Evolutionary conservation across 2,329 filamentous ascomycete species (phyloP), one percentile per base, ranked within the genome.

Genomic region (Reticulascus tulasneorum): DNA sequence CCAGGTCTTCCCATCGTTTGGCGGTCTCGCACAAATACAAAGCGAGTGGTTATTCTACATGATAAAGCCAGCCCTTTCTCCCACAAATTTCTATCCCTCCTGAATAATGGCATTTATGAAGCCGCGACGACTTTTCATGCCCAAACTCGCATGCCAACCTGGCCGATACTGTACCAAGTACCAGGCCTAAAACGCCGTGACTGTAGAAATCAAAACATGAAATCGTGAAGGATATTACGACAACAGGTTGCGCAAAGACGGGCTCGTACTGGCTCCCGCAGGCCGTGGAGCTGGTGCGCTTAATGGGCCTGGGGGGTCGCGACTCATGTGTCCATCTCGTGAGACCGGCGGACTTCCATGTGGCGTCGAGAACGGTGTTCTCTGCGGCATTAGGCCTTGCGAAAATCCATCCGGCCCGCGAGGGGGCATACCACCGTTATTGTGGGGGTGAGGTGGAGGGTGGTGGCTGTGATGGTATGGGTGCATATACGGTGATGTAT

Each of bases 191-290:
- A n/a, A n/a, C n/a, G n/a, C n/a, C n/a, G n/a, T n/a, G n/a, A n/a
- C n/a, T n/a, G n/a, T n/a, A n/a, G n/a, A n/a, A n/a, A n/a, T n/a
- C n/a, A n/a, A n/a, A n/a, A n/a, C n/a, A n/a, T n/a, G n/a, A n/a
- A n/a, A n/a, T n/a, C n/a, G n/a, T n/a, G n/a, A n/a, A 26, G n/a
- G n/a, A 26, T n/a, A 16, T 64, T 60, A 87, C 30, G 78, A 83
- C 35, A 90, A 69, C 31, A 90, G 60, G 51, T 90, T 89, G 49
- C 81, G 77, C 43, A 90, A 58, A 9, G 84, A 88, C 9, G 85
- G 84, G 52, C 81, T 89, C 12, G 84, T 83, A 51, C 85, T 89
- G 5, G 84, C 84, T n/a, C 83, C 83, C 6, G 53, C 50, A 33
- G 62, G 51, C 29, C 59, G 38, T 20, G 53, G 43, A 8, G 49